Percentiles rank a stretch among this genome's conserved stretches.
Evolutionary conservation across 2,329 filamentous ascomycete species (phyloP).

Genomic region (Dactylellina cionopaga): DNA sequence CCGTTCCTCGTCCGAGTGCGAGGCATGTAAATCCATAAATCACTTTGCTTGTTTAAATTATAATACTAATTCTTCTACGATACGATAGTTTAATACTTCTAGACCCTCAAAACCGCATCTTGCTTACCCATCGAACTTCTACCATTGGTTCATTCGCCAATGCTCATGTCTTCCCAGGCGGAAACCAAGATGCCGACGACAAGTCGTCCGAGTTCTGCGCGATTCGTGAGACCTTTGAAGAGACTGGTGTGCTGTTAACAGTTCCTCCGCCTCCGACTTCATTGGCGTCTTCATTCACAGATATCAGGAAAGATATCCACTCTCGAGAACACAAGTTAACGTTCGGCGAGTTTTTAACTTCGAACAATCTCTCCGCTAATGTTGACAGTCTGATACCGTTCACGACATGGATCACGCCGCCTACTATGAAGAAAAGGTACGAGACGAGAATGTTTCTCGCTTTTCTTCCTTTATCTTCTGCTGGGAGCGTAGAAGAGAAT

Average conservation of each 20-base stretch:
- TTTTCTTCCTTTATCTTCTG: slow-evolving; percentile 70
- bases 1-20: slow-evolving; percentile 72
- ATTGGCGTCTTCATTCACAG: slow-evolving; percentile 57
- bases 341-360: slow-evolving; percentile 74
- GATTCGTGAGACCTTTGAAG: slow-evolving; percentile 92
- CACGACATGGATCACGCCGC: slow-evolving; percentile 89
- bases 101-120: slow-evolving; percentile 84
- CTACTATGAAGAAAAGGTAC: slow-evolving; percentile 77
- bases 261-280: slow-evolving; percentile 51
- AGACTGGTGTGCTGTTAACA: slow-evolving; percentile 88
- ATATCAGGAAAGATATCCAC: slow-evolving; percentile 76
- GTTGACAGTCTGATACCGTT: slow-evolving; percentile 50
- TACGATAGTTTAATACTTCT: slow-evolving; percentile 77
- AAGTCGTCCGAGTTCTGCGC: slow-evolving; percentile 69
- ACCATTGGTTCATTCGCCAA: slow-evolving; percentile 86
- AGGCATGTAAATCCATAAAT: slow-evolving; percentile 63
- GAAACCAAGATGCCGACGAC: slow-evolving; percentile 84
- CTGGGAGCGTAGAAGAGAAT: slow-evolving; percentile 53
- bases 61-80: background rate
- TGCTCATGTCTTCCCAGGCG: slow-evolving; percentile 94
- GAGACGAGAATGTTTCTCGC: slow-evolving; percentile 98
- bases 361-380: slow-evolving; percentile 54
- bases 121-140: slow-evolving; percentile 85
- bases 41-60: background rate
- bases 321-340: slow-evolving; percentile 65